Conservation (phyloP, 176 grass and related monocot genomes). For the Aegilops bicornis region DNA sequence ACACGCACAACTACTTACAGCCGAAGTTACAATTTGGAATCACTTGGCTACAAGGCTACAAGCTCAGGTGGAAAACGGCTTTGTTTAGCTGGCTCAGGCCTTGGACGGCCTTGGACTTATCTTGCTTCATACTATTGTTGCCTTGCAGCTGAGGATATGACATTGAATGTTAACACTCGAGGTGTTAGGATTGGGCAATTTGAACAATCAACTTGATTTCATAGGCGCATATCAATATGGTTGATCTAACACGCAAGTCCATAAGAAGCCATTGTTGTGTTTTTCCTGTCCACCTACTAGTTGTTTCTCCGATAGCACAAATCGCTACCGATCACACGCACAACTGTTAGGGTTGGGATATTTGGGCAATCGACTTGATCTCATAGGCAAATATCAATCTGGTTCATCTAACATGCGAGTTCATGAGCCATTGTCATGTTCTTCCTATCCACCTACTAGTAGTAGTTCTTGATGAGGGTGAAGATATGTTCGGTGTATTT, state of each 20-base stretch:
- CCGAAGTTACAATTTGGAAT: not conserved
- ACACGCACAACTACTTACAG: not conserved
- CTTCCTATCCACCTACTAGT: not conserved
- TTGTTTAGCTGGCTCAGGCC: no score
- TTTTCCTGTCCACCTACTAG: not conserved
- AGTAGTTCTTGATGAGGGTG: not conserved
- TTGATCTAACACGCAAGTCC: not conserved
- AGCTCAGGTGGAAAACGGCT: no score
- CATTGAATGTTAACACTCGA: no score
- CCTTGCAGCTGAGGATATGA: no score
- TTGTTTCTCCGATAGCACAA: not conserved
- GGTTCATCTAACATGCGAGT: no score
- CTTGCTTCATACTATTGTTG: not conserved
- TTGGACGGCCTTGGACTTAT: no score
- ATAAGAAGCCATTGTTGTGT: not conserved
- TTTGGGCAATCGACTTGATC: no score
- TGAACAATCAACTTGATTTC: not conserved
- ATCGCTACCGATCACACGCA: not conserved
- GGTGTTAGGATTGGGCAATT: not conserved
- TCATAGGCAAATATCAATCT: no score
- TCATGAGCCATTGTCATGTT: no score
- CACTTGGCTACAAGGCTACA: not conserved
- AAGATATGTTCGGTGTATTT: not conserved
- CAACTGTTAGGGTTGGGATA: not conserved
- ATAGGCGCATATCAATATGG: not conserved